phyloP scores from a whole-genome alignment of 2,329 filamentous ascomycete genomes.

The Aciculosporium take region DNA sequence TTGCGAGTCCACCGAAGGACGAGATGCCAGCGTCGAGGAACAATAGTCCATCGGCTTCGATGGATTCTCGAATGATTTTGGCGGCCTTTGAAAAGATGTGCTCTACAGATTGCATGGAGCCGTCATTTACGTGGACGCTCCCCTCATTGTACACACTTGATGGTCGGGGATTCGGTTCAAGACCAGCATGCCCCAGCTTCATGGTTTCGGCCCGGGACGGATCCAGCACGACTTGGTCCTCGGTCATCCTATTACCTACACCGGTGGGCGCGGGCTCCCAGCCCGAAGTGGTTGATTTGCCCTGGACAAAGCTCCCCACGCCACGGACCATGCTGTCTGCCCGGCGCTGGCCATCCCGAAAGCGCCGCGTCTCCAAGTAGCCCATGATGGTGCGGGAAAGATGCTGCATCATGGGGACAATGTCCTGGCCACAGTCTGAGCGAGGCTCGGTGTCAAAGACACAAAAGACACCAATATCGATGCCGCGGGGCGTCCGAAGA shows the following conservation, averaged over 20 bases:
- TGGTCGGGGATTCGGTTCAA: background rate
- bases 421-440: constrained; percentile 11
- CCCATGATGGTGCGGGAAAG: constrained; percentile 20
- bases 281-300: constrained; percentile 15
- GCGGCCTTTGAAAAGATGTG: constrained; percentile 30
- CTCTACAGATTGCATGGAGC: constrained; percentile 1
- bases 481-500: constrained; percentile 23
- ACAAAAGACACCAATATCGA: constrained; percentile 28
- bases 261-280: constrained; percentile 8
- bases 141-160: background rate
- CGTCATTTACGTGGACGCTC: constrained; percentile 1
- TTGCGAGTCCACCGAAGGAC: constrained; percentile 8
- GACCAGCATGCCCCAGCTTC: background rate
- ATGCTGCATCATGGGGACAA: constrained; percentile 14
- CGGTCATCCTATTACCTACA: background rate
- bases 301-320: constrained; percentile 22
- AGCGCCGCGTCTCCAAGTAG: constrained; percentile 20
- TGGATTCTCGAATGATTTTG: constrained; percentile 26
- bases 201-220: background rate
- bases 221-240: background rate
- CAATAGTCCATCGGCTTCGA: constrained; percentile 24
- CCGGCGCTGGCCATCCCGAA: constrained; percentile 14
- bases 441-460: constrained; percentile 12
- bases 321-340: constrained; percentile 24
- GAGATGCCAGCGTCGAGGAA: constrained; percentile 21